phyloP scores from a whole-genome alignment of 805 yeast species.

The Brettanomyces custersianus region DNA sequence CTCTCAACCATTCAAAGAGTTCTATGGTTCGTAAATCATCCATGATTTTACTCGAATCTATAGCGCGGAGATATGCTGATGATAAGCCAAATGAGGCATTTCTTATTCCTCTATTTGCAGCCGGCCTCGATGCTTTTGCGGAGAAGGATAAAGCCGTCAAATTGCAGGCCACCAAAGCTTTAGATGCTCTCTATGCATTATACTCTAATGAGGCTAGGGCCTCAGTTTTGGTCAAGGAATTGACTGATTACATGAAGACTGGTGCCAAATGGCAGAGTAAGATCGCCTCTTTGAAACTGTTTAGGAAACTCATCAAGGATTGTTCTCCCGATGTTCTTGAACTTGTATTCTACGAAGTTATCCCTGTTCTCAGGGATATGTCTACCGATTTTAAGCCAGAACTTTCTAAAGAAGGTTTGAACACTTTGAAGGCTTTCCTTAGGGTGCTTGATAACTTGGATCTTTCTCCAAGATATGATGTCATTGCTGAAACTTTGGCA shows the following conservation, averaged over 20 bases:
- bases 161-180: conserved; percentile 76
- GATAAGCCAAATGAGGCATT: conserved; percentile 69
- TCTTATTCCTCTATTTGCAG: conserved; percentile 51
- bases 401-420: conserved; percentile 75
- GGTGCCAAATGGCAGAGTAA: conserved; percentile 94
- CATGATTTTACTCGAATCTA: conserved; percentile 47
- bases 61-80: conserved; percentile 53
- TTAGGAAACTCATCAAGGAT: conserved; percentile 70
- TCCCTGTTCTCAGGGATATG: conserved; percentile 81
- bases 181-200: conserved; percentile 58
- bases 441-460: conserved; percentile 87
- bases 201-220: conserved; percentile 75
- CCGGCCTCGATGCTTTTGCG: conserved; percentile 62
- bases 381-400: conserved; percentile 97
- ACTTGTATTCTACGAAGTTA: conserved; percentile 62
- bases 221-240: conserved; percentile 52
- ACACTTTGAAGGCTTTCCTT: conserved; percentile 62
- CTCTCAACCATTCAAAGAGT: conserved; percentile 67
- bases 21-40: conserved; percentile 72
- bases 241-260: conserved; percentile 57
- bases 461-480: conserved; percentile 74
- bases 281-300: conserved; percentile 61
- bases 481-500: conserved; percentile 81
- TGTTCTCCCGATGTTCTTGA: conserved; percentile 83
- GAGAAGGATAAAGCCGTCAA: conserved; percentile 85